These are phyloP conservation scores for Kentomonas sorsogonicus DNA, from an alignment of 208 protist genomes.

Conservation along the genomic window DNA sequence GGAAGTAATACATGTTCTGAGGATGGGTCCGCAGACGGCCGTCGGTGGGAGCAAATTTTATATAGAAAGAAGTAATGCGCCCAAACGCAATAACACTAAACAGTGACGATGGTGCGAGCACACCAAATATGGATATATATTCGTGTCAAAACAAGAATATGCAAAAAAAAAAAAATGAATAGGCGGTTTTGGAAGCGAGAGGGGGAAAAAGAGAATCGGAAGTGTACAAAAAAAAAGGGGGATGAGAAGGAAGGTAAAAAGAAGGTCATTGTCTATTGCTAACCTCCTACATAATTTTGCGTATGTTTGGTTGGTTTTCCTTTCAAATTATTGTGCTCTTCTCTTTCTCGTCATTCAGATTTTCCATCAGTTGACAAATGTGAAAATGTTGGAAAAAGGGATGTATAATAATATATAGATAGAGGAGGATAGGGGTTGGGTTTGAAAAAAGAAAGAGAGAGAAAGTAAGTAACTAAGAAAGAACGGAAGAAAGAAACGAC, in stretches of 20 bases:
- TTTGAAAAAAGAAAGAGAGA: neutral
- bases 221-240: conserved; percentile 3
- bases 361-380: neutral
- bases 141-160: neutral
- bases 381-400: conserved; percentile 2
- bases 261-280: neutral
- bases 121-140: too few relatives aligned
- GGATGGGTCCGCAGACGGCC: too few relatives aligned
- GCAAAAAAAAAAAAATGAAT: conserved; percentile 2
- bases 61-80: too few relatives aligned
- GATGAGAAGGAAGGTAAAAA: neutral
- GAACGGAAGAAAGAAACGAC: conserved; percentile 7
- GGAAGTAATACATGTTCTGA: too few relatives aligned
- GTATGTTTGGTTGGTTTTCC: neutral
- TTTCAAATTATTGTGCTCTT: neutral
- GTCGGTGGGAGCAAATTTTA: too few relatives aligned
- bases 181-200: neutral
- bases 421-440: neutral
- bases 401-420: conserved; percentile 13
- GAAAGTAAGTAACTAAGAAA: neutral
- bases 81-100: too few relatives aligned
- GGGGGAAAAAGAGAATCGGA: too few relatives aligned
- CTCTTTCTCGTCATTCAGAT: neutral
- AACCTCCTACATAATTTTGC: neutral
- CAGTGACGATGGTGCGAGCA: too few relatives aligned